These are phyloP conservation scores for Russula foetens DNA, from an alignment of 768 basidiomycete genomes.

Conservation along the genomic window DNA sequence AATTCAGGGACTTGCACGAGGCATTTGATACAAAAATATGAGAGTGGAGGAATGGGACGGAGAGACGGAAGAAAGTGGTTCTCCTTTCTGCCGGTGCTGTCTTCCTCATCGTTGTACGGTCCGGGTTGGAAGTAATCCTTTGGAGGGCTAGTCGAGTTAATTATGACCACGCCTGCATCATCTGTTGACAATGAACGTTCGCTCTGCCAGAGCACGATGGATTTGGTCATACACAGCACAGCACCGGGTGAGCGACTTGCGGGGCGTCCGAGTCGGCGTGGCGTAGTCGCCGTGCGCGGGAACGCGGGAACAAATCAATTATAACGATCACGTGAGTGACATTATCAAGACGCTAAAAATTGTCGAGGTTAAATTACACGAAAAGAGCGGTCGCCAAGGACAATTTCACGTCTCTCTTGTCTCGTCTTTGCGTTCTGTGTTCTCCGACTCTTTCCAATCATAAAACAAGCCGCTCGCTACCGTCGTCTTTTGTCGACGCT, in stretches of 20 bases:
- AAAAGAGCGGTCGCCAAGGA: background rate
- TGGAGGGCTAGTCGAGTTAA: slow-evolving; percentile 10
- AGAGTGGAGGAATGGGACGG: slow-evolving; percentile 40
- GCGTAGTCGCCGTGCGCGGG: too few relatives aligned
- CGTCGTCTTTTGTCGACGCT: slow-evolving; percentile 1
- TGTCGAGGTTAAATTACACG: too few relatives aligned
- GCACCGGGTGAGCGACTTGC: too few relatives aligned
- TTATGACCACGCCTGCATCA: slow-evolving; percentile 15
- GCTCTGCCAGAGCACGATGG: slow-evolving; percentile 18
- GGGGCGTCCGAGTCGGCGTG: too few relatives aligned
- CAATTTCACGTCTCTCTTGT: background rate
- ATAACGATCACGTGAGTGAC: background rate
- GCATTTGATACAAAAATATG: slow-evolving; percentile 40
- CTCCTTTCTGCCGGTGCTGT: background rate
- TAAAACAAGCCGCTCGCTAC: background rate
- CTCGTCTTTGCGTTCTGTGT: background rate
- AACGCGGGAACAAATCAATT: too few relatives aligned
- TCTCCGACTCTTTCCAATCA: background rate
- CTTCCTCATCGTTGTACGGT: slow-evolving; percentile 8
- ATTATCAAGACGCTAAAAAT: background rate
- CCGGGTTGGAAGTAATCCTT: slow-evolving; percentile 10
- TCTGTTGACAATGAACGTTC: slow-evolving; percentile 1
- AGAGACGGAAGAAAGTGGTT: background rate
- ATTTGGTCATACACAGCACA: slow-evolving; percentile 9
- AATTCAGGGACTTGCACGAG: slow-evolving; percentile 41